phyloP scores from a whole-genome alignment of 345 rosid species.

The Melaleuca quinquenervia region DNA sequence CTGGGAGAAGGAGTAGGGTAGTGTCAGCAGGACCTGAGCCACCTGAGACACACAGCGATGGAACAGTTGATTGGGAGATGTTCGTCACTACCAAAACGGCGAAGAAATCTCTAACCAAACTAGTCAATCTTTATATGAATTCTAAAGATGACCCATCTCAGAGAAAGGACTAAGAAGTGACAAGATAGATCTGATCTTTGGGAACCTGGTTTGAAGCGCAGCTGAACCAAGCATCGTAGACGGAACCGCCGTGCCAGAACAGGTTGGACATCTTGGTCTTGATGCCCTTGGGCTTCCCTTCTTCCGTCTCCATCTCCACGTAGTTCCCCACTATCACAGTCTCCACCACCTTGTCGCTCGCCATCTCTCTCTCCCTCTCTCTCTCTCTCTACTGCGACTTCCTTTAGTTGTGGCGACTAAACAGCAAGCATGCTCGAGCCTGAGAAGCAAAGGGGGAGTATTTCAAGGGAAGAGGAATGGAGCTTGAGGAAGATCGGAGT shows the following conservation, averaged over 20 bases:
- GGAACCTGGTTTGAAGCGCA: constrained; percentile 93
- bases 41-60: constrained; percentile 41
- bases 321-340: constrained; percentile 80
- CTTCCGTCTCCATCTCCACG: constrained; percentile 87
- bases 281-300: constrained; percentile 45
- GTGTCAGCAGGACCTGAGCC: constrained; percentile 96
- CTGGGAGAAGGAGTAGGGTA: constrained; percentile 98
- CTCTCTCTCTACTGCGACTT: not conserved
- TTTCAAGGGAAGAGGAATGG: not conserved
- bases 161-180: not conserved
- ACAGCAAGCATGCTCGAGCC: not conserved
- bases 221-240: constrained; percentile 98
- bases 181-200: not conserved
- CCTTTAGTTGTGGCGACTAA: not conserved
- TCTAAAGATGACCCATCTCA: not conserved
- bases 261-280: constrained; percentile 58
- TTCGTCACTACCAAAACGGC: not conserved
- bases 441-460: not conserved
- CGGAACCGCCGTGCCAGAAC: constrained; percentile 98
- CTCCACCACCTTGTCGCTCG: constrained; percentile 73
- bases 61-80: not conserved
- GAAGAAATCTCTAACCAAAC: not conserved
- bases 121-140: not conserved
- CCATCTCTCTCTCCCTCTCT: constrained; percentile 15
- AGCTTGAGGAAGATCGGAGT: not conserved